Percentiles rank a stretch among this genome's conserved stretches.
phyloP scores from a whole-genome alignment of 2,329 filamentous ascomycete genomes.

The Pseudocercospora vitis region DNA sequence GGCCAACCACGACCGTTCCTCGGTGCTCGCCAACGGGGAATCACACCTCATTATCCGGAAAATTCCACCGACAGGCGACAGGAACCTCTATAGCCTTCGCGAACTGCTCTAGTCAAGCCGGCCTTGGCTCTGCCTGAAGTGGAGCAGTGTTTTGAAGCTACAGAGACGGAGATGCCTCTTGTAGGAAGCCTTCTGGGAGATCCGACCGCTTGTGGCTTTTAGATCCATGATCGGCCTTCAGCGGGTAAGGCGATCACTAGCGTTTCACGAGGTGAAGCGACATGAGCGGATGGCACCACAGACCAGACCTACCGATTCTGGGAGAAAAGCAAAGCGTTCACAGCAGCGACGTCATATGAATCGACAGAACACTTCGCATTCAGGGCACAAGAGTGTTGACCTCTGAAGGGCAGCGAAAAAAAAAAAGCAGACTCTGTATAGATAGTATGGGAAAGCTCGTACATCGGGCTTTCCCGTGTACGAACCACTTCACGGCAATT shows the following conservation, averaged over 20 bases:
- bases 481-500: background rate
- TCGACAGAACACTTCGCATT: background rate
- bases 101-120: background rate
- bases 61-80: background rate
- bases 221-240: background rate
- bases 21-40: background rate
- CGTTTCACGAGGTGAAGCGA: constrained; percentile 6
- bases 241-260: background rate
- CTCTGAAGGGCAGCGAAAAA: background rate
- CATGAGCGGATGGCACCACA: background rate
- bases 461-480: background rate
- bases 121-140: background rate
- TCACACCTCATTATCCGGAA: background rate
- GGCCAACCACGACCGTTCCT: background rate
- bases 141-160: background rate
- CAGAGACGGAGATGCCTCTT: background rate
- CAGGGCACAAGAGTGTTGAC: no score
- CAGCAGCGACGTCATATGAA: background rate
- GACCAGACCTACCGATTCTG: background rate
- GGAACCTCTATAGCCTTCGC: background rate
- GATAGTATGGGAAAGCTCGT: background rate
- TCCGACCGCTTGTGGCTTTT: constrained; percentile 3
- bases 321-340: background rate
- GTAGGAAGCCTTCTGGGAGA: background rate
- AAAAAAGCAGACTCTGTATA: no score